Base-by-base conservation (phyloP, 2,329 filamentous ascomycete genomes). In the Colletotrichum orbiculare region DNA sequence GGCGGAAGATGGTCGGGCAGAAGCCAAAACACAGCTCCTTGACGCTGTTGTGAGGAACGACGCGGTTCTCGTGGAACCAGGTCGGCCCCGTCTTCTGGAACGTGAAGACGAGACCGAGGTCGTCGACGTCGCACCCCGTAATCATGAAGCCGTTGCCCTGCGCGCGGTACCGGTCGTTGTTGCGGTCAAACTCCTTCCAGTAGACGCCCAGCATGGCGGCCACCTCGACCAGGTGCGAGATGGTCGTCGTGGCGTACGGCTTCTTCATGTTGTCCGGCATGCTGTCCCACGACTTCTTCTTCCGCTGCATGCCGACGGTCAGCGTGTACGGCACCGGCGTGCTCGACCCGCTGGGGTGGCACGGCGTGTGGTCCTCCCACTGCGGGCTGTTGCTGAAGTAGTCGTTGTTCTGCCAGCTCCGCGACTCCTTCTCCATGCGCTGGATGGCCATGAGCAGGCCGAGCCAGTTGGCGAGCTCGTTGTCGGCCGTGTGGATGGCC, bases 1-100 rank as follows among this genome's bases (percentile, higher is more conserved):
- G 50, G 13, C 58, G 62, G 47, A 79, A 81, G 2, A 82, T 77
- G 0, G 79, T 81, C 0, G 77, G 75, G 0, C 77, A 78, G 9
- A 73, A 74, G 0, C 80, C 80, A 59, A 82, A 82, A 41, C 76
- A 76, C 1, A 80, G 63, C 49, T 77, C 71, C 62, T 81, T 81
- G 37, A 82, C 71, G 1, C 70, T 70, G 8, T 75, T 66, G 10
- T 68, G 71, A 0, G 80, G 79, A 2, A 81, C 74, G 0, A 80
- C 68, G 2, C 80, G 70, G 17, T 75, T 75, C 13, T 74, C 72
- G 12, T 73, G 56, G 42, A 80, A 81, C 42, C 65, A 69, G 1
- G 75, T 76, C 25, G 71, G 73, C 0, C 78, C 78, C 2, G 75
- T 75, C n/a, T 75, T 73, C 33, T 76, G 69, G 56, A 82, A 80